phyloP scores from a whole-genome alignment of 768 basidiomycete genomes.

The Boletus rubropictus region DNA sequence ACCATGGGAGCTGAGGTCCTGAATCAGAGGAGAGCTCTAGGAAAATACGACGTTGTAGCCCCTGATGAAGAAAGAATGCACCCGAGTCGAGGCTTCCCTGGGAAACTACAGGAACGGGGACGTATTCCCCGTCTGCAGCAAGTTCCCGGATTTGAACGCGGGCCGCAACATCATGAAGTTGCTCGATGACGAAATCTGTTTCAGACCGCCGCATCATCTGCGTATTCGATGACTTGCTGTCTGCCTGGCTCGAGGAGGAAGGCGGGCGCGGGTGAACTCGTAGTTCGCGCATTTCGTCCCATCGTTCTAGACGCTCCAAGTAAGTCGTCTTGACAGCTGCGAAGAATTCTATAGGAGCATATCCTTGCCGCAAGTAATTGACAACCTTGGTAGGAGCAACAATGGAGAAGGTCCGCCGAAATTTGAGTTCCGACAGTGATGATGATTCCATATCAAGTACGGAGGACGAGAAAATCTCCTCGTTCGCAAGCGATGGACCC shows the following conservation, averaged over 20 bases:
- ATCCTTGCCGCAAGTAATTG: conserved; percentile 64
- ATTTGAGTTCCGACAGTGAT: conserved; percentile 73
- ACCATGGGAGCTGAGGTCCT: conserved; percentile 86
- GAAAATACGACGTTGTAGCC: conserved; percentile 78
- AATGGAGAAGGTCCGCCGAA: conserved; percentile 78
- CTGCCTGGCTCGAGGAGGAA: conserved; percentile 26
- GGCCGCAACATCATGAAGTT: conserved; percentile 86
- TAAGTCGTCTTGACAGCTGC: conserved; percentile 78
- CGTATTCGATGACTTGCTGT: conserved; percentile 38
- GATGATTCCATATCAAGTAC: conserved; percentile 67
- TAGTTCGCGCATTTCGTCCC: conserved; percentile 90
- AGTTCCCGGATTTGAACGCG: conserved; percentile 86
- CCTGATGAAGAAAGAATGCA: conserved; percentile 86
- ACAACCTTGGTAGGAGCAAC: conserved; percentile 69
- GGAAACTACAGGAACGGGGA: conserved; percentile 76
- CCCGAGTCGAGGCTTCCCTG: conserved; percentile 74
- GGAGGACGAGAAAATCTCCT: conserved; percentile 78
- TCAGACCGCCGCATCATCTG: conserved; percentile 90
- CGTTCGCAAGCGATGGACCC: conserved; percentile 59
- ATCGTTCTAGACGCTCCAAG: conserved; percentile 81
- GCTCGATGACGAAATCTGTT: conserved; percentile 82
- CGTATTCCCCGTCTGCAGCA: conserved; percentile 76
- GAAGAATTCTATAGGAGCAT: conserved; percentile 88
- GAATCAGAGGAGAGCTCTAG: conserved; percentile 82
- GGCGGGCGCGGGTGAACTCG: conserved; percentile 40